Evolutionary conservation across 495 filamentous ascomycete species (phyloP), one percentile per base, ranked within the genome.

Genomic region (Aeminium ludgeri): DNA sequence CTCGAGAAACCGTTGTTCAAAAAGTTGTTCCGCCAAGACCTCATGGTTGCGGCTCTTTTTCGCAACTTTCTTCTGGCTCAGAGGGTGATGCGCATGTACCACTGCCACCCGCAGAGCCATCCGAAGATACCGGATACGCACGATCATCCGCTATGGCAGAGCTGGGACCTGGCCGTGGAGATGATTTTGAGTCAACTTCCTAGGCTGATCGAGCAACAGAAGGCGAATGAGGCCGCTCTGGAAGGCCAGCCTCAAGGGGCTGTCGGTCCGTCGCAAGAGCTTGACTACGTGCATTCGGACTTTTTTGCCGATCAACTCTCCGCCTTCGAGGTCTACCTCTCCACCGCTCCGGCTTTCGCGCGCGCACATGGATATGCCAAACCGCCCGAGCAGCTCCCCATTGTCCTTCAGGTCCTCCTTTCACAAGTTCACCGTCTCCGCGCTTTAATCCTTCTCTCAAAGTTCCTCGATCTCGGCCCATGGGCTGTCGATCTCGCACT

Each of bases 41-140:
- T 99, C n/a, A 96, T 99, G 89, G 89, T 96, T 20, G 89, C 89
- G 11, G 89, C 89, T 11, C 68, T 99, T 0, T 99, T 96, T 58
- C 71, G 89, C 25, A 96, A 96, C 55, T 99, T 95, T 52, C 68
- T 99, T 6, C 73, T 99, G 6, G 82, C 82, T 16, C 89, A 96
- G 60, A 73, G 89, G 40, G 82, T 96, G 43, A 95, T 99, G 89
- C 73, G 79, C 36, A 80, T 83, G 3, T 91, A 96, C 54, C 83
- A 86, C 46, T 96, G 91, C 56, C 82, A 87, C 54, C 89, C 89
- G 2, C 80, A 86, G 45, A 92, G 84, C 20, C 82, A 77, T 39
- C 89, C 89, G 0, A 72, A 76, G 51, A 72, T 99, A 4, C 91
- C 89, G 0, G 80, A 86, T 50, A 95, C 86, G 1, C 83, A 93